phyloP scores from a whole-genome alignment of 345 rosid genomes.

The Sisymbrium altissimum region DNA sequence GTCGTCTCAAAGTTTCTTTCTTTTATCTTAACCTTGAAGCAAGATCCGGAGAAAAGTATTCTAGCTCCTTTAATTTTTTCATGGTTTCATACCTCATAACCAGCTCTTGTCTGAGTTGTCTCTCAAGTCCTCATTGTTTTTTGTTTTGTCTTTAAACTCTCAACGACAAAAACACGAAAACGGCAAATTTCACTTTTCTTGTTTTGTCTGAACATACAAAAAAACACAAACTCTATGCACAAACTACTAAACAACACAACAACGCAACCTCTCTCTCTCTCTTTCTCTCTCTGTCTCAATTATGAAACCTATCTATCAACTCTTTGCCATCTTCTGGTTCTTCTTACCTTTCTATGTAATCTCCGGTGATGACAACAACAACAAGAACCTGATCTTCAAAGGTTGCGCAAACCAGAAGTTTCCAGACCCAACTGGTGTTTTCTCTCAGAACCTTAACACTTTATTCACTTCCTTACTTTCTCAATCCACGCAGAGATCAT shows the following conservation, averaged over 20 bases:
- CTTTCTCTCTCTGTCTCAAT: constrained; percentile 11
- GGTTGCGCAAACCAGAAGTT: constrained; percentile 72
- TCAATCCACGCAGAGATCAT: constrained; percentile 51
- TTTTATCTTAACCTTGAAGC: constrained; percentile 32
- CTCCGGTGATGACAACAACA: constrained; percentile 41
- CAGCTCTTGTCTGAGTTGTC: not conserved
- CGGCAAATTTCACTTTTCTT: not conserved
- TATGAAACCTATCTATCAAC: constrained; percentile 20
- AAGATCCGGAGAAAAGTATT: constrained; percentile 26
- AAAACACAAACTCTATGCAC: constrained; percentile 21
- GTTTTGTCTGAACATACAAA: not conserved
- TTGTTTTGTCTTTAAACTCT: constrained; percentile 13
- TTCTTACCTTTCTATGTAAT: constrained; percentile 14
- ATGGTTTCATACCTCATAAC: constrained; percentile 33
- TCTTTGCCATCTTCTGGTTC: constrained; percentile 12
- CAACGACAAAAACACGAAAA: constrained; percentile 1
- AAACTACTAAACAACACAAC: not conserved
- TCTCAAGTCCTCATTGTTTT: not conserved
- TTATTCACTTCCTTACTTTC: constrained; percentile 53
- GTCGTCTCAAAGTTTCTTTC: constrained; percentile 32
- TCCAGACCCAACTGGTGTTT: constrained; percentile 58
- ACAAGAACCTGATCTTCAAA: constrained; percentile 55
- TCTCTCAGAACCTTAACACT: constrained; percentile 56
- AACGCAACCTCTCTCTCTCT: constrained; percentile 11
- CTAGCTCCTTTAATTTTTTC: constrained; percentile 2